These are phyloP conservation scores for Scheffersomyces stipitis DNA, from an alignment of 805 yeast species.

Conservation along the genomic window DNA sequence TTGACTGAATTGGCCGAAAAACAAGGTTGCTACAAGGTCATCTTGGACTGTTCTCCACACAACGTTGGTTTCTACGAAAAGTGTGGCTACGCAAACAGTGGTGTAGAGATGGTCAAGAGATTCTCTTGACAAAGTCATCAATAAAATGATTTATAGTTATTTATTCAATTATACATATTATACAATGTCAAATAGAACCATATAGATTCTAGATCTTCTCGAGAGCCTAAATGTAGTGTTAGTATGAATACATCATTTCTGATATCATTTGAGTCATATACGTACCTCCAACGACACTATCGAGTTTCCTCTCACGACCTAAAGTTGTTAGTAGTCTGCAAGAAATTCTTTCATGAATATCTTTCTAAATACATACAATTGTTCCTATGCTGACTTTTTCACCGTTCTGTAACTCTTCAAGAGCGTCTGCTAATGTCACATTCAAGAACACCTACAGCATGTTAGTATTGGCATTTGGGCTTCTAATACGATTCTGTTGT, in stretches of 20 bases:
- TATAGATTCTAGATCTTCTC: slow-evolving; percentile 31
- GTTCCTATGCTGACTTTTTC: slow-evolving; percentile 62
- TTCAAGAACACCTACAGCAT: slow-evolving; percentile 61
- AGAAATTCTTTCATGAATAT: neutral
- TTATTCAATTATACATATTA: neutral
- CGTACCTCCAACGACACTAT: slow-evolving; percentile 69
- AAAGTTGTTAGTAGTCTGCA: slow-evolving; percentile 15
- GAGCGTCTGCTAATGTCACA: slow-evolving; percentile 68
- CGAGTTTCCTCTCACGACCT: slow-evolving; percentile 73
- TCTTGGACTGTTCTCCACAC: slow-evolving; percentile 82
- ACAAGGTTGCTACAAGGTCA: slow-evolving; percentile 80
- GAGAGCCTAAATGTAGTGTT: slow-evolving; percentile 31
- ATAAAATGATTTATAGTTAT: too few species aligned
- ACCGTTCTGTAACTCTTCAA: slow-evolving; percentile 55
- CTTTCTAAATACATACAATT: slow-evolving; percentile 44
- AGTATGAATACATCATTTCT: slow-evolving; percentile 13
- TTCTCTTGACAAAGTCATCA: too few species aligned
- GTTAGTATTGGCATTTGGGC: too few species aligned
- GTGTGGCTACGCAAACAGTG: slow-evolving; percentile 71
- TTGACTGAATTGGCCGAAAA: slow-evolving; percentile 59
- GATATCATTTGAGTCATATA: slow-evolving; percentile 7
- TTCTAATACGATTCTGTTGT: too few species aligned
- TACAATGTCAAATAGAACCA: too few species aligned
- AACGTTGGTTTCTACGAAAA: slow-evolving; percentile 86
- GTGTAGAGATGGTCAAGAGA: slow-evolving; percentile 66